These are phyloP conservation scores for Rhizophora apiculata DNA, from an alignment of 345 rosid genomes.

Conservation along the genomic window DNA sequence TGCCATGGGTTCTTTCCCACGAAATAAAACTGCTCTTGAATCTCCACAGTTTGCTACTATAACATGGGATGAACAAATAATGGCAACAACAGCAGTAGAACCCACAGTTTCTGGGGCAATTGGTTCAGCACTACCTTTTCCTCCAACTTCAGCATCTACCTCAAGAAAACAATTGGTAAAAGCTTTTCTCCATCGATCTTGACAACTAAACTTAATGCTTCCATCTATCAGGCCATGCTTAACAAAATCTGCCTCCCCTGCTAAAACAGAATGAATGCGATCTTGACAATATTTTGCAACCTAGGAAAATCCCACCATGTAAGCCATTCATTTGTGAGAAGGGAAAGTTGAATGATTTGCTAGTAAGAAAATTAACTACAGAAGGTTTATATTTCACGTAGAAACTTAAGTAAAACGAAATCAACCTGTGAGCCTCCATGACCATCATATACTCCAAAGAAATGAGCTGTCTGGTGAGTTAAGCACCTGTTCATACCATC, in stretches of 20 bases:
- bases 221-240: constrained; percentile 41
- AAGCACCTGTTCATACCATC: constrained; percentile 53
- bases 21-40: constrained; percentile 90
- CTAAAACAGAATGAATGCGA: constrained; percentile 62
- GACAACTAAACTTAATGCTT: constrained; percentile 51
- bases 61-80: constrained; percentile 79
- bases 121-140: constrained; percentile 47
- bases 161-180: constrained; percentile 71
- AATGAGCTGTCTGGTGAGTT: constrained; percentile 67
- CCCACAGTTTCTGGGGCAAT: constrained; percentile 96
- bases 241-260: constrained; percentile 59
- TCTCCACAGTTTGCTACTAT: constrained; percentile 94
- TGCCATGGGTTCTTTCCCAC: constrained; percentile 87
- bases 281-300: constrained; percentile 86
- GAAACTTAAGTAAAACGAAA: background rate
- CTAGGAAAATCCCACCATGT: constrained; percentile 31
- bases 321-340: constrained; percentile 2
- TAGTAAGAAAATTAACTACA: background rate
- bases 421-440: constrained; percentile 96
- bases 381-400: background rate
- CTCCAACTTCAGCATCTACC: constrained; percentile 83
- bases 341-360: background rate
- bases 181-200: constrained; percentile 72
- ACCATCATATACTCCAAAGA: constrained; percentile 96
- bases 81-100: constrained; percentile 88